Evolutionary conservation across 2,329 filamentous ascomycete species (phyloP), one percentile per base, ranked within the genome.

Genomic region (Blastomyces silverae): DNA sequence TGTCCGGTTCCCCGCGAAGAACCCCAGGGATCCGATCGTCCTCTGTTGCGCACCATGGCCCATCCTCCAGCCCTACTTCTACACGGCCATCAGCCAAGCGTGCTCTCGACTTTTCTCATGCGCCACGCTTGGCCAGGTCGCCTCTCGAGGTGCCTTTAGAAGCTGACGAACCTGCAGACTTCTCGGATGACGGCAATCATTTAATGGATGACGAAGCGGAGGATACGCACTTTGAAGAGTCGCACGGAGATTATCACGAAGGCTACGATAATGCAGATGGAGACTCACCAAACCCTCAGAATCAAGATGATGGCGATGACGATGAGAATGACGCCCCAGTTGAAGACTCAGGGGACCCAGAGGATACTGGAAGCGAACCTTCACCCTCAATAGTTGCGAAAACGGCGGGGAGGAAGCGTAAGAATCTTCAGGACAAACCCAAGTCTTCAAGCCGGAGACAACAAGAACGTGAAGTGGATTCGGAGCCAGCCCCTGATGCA

Each of bases 21-120:
- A 79, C 78, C 4, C 75, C 77, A 3, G 75, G 73, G 31, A 65
- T 80, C 64, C 75, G 75, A 67, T 79, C 78, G n/a, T 79, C 78
- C 5, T 75, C 78, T 55, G 74, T 75, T 42, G 73, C 71, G 20
- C 73, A 74, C 25, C 73, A 72, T 64, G 72, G 74, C 31, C 63
- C 70, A 2, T 74, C 75, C n/a, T 77, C 77, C 13, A 79, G 76
- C 63, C 76, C 77, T 1, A 77, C 74, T 3, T 71, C 77, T 64
- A 50, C 63, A n/a, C 65, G 64, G 2, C 55, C 60, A 72, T 71
- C 44, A 48, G 65, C 60, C 73, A 75, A 66, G 67, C 71, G 64
- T 62, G 52, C 53, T 53, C 70, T 56, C 60, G 68, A 62, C 67
- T 66, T 67, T 65, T 68, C 31, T 70, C 70, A 50, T 63, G 63